Percentiles rank a stretch among this genome's conserved stretches.
Conservation (phyloP, 345 rosid species). For the Camelina laxa region DNA sequence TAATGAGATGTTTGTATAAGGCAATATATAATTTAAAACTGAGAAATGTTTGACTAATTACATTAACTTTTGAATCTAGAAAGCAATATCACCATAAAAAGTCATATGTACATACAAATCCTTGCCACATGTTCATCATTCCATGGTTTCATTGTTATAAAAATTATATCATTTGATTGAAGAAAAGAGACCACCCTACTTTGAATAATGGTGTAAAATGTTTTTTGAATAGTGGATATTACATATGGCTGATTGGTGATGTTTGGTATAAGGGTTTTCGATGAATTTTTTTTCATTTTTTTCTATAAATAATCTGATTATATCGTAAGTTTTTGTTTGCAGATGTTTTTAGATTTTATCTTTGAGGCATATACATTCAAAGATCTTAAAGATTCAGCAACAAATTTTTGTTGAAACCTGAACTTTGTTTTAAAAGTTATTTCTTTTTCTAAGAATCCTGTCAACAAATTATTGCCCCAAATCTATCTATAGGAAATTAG, state of each 20-base stretch:
- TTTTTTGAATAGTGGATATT: background rate
- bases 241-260: background rate
- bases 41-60: background rate
- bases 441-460: too few relatives aligned
- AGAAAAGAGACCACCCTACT: too few relatives aligned
- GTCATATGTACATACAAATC: background rate
- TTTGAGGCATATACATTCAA: background rate
- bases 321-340: background rate
- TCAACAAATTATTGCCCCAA: too few relatives aligned
- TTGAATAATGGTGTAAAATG: background rate
- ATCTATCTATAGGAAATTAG: too few relatives aligned
- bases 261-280: background rate
- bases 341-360: background rate
- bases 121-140: background rate
- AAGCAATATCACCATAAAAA: background rate
- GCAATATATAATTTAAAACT: too few relatives aligned
- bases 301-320: background rate
- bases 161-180: too few relatives aligned
- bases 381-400: background rate
- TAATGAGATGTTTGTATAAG: too few relatives aligned
- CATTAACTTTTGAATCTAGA: too few relatives aligned
- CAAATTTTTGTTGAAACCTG: background rate
- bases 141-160: background rate
- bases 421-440: background rate
- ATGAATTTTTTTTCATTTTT: background rate